A percentile compares a stretch with the other conserved stretches of the same genome.
Conservation (phyloP, 2,329 filamentous ascomycete species). For the Xylogone sp. region DNA sequence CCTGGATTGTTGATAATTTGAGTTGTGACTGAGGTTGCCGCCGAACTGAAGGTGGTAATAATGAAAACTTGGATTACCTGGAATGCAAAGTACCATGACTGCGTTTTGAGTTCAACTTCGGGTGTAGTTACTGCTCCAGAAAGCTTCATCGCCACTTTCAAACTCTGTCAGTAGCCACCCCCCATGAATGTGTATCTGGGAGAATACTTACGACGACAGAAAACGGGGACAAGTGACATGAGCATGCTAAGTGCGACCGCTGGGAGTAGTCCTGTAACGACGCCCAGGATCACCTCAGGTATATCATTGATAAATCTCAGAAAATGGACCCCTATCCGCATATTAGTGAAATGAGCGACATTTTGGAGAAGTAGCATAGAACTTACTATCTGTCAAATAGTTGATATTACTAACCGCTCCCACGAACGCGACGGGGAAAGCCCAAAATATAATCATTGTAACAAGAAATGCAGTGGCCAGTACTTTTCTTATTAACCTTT, state of each 20-base stretch:
- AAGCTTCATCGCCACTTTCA: constrained; percentile 66
- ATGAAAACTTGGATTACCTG: constrained; percentile 91
- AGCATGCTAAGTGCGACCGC: constrained; percentile 73
- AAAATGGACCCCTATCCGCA: constrained; percentile 49
- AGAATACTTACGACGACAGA: constrained; percentile 65
- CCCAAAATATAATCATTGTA: constrained; percentile 83
- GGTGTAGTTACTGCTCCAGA: constrained; percentile 76
- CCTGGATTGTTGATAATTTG: constrained; percentile 61
- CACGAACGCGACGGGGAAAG: constrained; percentile 69
- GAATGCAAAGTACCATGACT: constrained; percentile 88
- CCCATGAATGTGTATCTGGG: no score
- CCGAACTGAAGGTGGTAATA: constrained; percentile 77
- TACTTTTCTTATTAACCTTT: constrained; percentile 68
- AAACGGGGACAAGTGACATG: constrained; percentile 78
- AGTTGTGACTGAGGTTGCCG: constrained; percentile 67
- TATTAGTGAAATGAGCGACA: constrained; percentile 5
- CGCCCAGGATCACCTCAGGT: constrained; percentile 66
- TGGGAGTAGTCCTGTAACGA: constrained; percentile 81
- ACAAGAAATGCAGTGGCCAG: constrained; percentile 65
- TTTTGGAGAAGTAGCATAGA: not conserved
- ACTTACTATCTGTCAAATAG: constrained; percentile 48
- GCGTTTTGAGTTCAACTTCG: constrained; percentile 78
- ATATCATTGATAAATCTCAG: constrained; percentile 70
- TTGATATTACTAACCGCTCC: constrained; percentile 83
- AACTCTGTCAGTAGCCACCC: constrained; percentile 5